Evolutionary conservation across 805 yeast species (phyloP), one percentile per base, ranked within the genome.

Genomic region (Candida odintsovae): DNA sequence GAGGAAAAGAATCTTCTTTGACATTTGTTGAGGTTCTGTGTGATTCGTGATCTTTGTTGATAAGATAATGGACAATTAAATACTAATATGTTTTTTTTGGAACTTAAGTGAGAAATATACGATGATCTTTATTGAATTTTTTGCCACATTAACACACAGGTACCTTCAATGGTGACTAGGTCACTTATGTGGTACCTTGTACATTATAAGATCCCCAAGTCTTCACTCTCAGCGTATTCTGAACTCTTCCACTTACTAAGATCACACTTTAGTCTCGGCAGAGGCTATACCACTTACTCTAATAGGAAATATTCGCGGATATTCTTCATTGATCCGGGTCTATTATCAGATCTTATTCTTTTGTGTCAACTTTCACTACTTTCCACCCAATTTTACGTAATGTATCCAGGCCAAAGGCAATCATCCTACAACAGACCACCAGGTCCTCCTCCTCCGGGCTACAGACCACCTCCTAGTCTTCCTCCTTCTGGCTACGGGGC

Each of bases 1-100:
- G 11, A 92, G 71, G 70, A 92, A 89, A 13, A 92, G 71, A 25
- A 92, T 73, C 54, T 82, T 82, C 46, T 60, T 65, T 4, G 53
- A 22, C 59, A 53, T 55, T 9, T 23, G 25, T 23, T 6, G 9
- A 23, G 25, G 25, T 9, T 23, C 25, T 6, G 25, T 23, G 25
- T 23, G 25, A 23, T 6, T 23, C 13, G 31, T 4, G 31, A 28
- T 28, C 31, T 28, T 25, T 25, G 28, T 25, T n/a, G 18, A 31
- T 31, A 15, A 31, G 36, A 29, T 29, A 29, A 29, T n/a, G n/a
- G n/a, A n/a, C n/a, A n/a, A n/a, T n/a, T n/a, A n/a, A n/a, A n/a
- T n/a, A n/a, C n/a, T n/a, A n/a, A n/a, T n/a, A n/a, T n/a, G n/a
- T n/a, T n/a, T n/a, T n/a, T n/a, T n/a, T n/a, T n/a, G n/a, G n/a